Percentiles rank a stretch among this genome's conserved stretches.
Evolutionary conservation across 129 eudicot genomes (phyloP).

Genomic region (Apium graveolens): DNA sequence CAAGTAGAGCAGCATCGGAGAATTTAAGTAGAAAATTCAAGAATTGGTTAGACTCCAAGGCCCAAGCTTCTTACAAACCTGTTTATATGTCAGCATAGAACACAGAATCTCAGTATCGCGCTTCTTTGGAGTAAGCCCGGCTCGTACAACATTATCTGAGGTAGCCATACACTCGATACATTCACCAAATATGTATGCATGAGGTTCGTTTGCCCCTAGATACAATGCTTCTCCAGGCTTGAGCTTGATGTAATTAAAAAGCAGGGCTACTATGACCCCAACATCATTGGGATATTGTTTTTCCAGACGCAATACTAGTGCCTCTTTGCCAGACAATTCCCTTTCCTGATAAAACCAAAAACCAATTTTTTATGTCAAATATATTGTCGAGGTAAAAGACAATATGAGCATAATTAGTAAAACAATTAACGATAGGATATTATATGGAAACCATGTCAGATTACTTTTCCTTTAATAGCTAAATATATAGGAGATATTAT

Average conservation of each 20-base stretch:
- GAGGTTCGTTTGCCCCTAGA: constrained; percentile 85
- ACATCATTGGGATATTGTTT: constrained; percentile 76
- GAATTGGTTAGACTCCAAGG: neutral
- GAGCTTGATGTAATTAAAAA: constrained; percentile 65
- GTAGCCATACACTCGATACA: constrained; percentile 97
- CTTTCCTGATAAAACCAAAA: constrained; percentile 27
- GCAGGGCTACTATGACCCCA: constrained; percentile 74
- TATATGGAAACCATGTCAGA: neutral
- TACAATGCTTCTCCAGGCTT: constrained; percentile 87
- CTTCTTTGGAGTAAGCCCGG: constrained; percentile 87
- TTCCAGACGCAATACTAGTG: constrained; percentile 56
- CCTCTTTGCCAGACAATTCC: constrained; percentile 59
- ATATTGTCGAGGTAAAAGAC: neutral
- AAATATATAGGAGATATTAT: no score
- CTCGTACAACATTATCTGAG: constrained; percentile 94
- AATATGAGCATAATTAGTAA: neutral
- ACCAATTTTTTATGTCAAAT: neutral
- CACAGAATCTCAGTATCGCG: constrained; percentile 72
- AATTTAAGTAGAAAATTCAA: neutral
- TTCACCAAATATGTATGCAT: constrained; percentile 81
- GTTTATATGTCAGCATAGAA: constrained; percentile 92
- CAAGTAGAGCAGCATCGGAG: neutral
- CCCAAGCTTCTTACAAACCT: constrained; percentile 27
- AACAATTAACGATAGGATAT: neutral
- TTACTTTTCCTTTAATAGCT: neutral